Evolutionary conservation across 768 basidiomycete genomes (phyloP), one percentile per base, ranked within the genome.

Genomic region (Nidularia pulvinata): DNA sequence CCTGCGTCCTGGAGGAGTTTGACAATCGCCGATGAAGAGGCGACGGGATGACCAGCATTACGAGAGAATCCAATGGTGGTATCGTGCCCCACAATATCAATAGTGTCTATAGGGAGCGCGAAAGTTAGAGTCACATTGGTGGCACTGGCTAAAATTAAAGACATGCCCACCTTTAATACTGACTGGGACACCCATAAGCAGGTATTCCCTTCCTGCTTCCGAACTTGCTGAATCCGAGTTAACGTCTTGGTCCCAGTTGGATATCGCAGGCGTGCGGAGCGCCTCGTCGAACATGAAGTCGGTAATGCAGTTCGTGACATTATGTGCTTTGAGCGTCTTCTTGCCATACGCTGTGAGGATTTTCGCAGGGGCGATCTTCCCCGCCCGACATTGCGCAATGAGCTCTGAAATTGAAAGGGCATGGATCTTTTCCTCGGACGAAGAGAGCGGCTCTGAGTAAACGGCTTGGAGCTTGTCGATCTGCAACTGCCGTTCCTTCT

Each of bases 111-210:
- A 25, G 6, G 7, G 30, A 34, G 47, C 25, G 34, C 33, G n/a
- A 34, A 49, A 33, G 50, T 51, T 19, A 33, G 46, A 53, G 35
- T 22, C 2, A 46, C 11, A 33, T 19, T 10, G 30, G 7, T 52
- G 43, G 14, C n/a, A 25, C 4, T 32, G 10, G 14, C 10, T 47
- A 33, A 16, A 46, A 33, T 68, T 52, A 36, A 58, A 48, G 56
- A 60, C 60, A 45, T 54, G 52, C 60, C 47, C 58, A 71, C 88
- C 87, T 73, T 89, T 89, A 60, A 89, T 69, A 47, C 84, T 85
- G 16, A 89, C 73, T 13, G 88, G 88, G 0, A 90, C 79, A 14
- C 87, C 87, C 46, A 87, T 77, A 6, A 89, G 72, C 9, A 83
- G 79, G 16, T 74, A 73, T 54, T 77, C 74, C 22, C 66, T 62